Evolutionary conservation across 2,329 filamentous ascomycete genomes (phyloP), one percentile per base, ranked within the genome.

Genomic region (Aspergillus transmontanensis): DNA sequence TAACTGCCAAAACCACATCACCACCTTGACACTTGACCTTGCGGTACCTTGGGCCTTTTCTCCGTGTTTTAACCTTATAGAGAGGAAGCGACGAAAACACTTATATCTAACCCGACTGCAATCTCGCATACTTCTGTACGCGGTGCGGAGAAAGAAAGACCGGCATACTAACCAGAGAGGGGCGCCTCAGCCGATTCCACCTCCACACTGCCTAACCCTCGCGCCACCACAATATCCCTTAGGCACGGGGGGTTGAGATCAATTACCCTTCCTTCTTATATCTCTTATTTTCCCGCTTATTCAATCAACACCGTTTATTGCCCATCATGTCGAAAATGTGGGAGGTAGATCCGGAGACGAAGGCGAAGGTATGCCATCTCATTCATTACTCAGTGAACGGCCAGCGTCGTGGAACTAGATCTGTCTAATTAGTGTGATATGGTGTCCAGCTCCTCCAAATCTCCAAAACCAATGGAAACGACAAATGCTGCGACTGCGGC

Each of bases 281-380:
- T 36, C 21, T 53, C 12, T 39, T 53, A 41, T 32, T 36, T 48
- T 28, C 34, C n/a, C 26, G 16, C 50, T 46, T 28, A 28, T 11
- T 50, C 11, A 4, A n/a, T 7, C 21, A 34, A 34, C 21, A 39
- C 4, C 34, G 2, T 19, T 6, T n/a, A 16, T 64, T 3, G 41
- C 43, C n/a, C 58, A 55, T 59, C 64, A 80, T 79, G 78, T 80
- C 87, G 75, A 94, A 94, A 81, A 94, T 97, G 91, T 99, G 95
- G 95, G 95, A 99, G 83, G 93, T 99, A 69, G 95, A 99, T 80
- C 95, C 95, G 56, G 94, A 98, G 84, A 98, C 94, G 66, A 89
- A 93, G 81, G 93, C 91, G 76, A 98, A 98, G 88, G 94, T 96
- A 82, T 72, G 76, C 58, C 28, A 26, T 41, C 41, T 58, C 14